phyloP scores from a whole-genome alignment of 148 eudicot genomes.

The Nepenthes gracilis region DNA sequence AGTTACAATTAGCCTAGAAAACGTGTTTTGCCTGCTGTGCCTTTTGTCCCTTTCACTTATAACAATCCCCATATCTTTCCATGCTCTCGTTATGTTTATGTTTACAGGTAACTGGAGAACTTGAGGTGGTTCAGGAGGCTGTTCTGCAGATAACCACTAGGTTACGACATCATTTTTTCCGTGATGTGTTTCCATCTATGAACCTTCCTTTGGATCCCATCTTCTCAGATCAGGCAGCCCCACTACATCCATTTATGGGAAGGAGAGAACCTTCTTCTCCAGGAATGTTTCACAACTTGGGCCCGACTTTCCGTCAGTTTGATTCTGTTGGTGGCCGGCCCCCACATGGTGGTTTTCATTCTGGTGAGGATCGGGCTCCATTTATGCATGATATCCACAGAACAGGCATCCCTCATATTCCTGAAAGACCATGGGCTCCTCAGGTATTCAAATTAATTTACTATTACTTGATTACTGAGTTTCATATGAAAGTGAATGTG shows the following conservation, averaged over 20 bases:
- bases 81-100: background rate
- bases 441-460: constrained; percentile 35
- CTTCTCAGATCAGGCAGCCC: constrained; percentile 53
- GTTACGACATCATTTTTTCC: constrained; percentile 63
- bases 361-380: constrained; percentile 55
- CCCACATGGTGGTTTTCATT: constrained; percentile 57
- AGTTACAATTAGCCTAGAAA: no score
- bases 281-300: constrained; percentile 41
- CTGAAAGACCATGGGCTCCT: constrained; percentile 80
- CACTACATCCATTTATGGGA: constrained; percentile 46
- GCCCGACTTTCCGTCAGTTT: constrained; percentile 59
- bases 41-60: background rate
- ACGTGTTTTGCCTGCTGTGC: no score
- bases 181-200: constrained; percentile 64
- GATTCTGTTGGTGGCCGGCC: constrained; percentile 52
- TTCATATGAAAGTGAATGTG: background rate
- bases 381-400: constrained; percentile 66
- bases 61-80: background rate
- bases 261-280: constrained; percentile 66
- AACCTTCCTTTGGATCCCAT: constrained; percentile 33
- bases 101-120: constrained; percentile 72
- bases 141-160: constrained; percentile 76
- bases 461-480: background rate
- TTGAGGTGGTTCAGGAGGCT: constrained; percentile 76
- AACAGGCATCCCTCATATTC: constrained; percentile 42